Evolutionary conservation across 805 yeast species (phyloP).

Genomic region (Candida tibetensis): DNA sequence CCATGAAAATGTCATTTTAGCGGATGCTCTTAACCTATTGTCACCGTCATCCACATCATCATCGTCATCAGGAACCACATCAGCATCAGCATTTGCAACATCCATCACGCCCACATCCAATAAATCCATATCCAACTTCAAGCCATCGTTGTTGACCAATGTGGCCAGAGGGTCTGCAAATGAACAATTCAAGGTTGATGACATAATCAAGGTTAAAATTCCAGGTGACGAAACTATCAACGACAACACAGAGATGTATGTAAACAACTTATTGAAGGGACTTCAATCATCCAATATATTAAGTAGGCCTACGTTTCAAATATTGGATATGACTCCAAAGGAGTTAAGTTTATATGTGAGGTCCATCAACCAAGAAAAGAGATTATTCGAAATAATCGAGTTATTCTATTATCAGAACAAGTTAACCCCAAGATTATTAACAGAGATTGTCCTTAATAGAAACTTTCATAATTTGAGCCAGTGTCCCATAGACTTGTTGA

Average conservation of each 20-base stretch:
- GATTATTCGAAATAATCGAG: slow-evolving; percentile 15
- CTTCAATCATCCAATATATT: slow-evolving; percentile 15
- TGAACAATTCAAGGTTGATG: slow-evolving; percentile 24
- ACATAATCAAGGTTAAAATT: slow-evolving; percentile 5
- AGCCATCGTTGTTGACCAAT: slow-evolving; percentile 33
- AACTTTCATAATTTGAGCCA: slow-evolving; percentile 13
- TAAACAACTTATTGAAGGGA: slow-evolving; percentile 25
- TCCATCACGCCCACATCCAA: too few species aligned
- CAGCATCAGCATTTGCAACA: too few species aligned
- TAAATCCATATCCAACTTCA: slow-evolving; percentile 13
- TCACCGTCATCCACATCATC: slow-evolving; percentile 18
- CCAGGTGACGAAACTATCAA: slow-evolving; percentile 3
- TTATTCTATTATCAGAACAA: slow-evolving; percentile 25
- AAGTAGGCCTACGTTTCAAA: slow-evolving; percentile 8
- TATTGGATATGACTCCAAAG: slow-evolving; percentile 16
- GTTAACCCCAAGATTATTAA: slow-evolving; percentile 24
- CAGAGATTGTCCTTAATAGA: slow-evolving; percentile 27
- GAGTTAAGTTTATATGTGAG: slow-evolving; percentile 20
- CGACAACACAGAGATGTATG: slow-evolving; percentile 6
- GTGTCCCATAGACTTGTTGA: slow-evolving; percentile 18
- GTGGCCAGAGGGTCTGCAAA: slow-evolving; percentile 32
- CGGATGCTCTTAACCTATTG: slow-evolving; percentile 37
- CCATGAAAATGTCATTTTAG: slow-evolving; percentile 22
- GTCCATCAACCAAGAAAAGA: slow-evolving; percentile 7
- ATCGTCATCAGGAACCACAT: slow-evolving; percentile 2